These are phyloP conservation scores for Hondaea fermentalgiana DNA, from an alignment of 108 stramenopile genomes.

Conservation along the genomic window DNA sequence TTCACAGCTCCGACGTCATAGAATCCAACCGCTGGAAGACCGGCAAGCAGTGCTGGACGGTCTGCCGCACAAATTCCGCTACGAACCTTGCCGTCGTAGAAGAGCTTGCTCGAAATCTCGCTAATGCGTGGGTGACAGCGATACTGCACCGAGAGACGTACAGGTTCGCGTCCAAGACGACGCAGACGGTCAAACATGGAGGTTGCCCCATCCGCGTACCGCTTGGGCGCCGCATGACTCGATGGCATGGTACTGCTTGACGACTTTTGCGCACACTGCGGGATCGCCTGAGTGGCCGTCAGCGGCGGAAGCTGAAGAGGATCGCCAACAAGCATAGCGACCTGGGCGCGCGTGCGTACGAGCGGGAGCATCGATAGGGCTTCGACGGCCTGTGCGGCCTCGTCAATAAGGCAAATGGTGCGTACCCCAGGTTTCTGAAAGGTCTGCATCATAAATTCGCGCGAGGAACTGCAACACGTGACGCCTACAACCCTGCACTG, in stretches of 20 bases:
- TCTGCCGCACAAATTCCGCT: not conserved
- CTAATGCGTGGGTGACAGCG: constrained; percentile 1
- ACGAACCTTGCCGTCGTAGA: not conserved
- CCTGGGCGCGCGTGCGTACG: not conserved
- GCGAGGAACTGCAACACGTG: not conserved
- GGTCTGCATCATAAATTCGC: not conserved
- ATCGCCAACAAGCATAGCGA: not conserved
- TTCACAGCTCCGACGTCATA: not conserved
- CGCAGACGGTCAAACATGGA: not conserved
- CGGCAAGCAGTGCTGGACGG: not conserved
- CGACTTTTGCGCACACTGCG: too few species aligned
- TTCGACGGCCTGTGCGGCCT: not conserved
- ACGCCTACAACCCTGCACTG: not conserved
- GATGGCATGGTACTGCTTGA: too few species aligned
- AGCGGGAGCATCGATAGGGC: constrained; percentile 12
- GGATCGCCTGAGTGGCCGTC: not conserved
- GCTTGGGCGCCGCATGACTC: too few species aligned
- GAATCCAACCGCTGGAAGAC: not conserved
- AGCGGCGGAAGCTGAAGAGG: not conserved
- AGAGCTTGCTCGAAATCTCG: not conserved
- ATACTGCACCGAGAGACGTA: not conserved
- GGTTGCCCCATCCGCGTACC: not conserved
- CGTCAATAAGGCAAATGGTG: not conserved
- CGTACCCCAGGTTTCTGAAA: not conserved
- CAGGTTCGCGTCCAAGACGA: not conserved